A percentile compares a stretch with the other conserved stretches of the same genome.
These are phyloP conservation scores for Fusarium nurragi DNA, from an alignment of 2,329 filamentous ascomycete genomes.

Conservation along the genomic window DNA sequence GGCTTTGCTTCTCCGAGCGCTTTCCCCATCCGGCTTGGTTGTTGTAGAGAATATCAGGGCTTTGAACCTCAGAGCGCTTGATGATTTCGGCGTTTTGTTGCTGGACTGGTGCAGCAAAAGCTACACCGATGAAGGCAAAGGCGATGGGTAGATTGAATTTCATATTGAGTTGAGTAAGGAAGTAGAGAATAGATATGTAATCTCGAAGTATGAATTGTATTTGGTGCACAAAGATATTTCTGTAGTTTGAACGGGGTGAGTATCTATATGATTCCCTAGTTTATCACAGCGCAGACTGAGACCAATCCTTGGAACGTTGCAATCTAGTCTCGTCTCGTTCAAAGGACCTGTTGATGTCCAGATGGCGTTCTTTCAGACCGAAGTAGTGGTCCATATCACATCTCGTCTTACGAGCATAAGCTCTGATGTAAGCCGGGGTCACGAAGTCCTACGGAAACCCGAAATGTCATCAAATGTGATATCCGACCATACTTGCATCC, in stretches of 20 bases:
- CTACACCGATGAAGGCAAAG: background rate
- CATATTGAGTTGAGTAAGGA: background rate
- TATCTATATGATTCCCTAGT: background rate
- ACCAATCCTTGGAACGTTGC: background rate
- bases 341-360: background rate
- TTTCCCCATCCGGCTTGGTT: conserved; percentile 6
- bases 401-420: background rate
- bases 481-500: background rate
- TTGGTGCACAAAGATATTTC: background rate
- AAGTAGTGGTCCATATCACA: background rate
- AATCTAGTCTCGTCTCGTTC: background rate
- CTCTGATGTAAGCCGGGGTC: background rate
- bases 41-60: conserved; percentile 8
- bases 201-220: background rate
- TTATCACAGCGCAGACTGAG: background rate
- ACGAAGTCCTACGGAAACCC: background rate
- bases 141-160: background rate
- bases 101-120: background rate
- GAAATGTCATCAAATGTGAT: background rate
- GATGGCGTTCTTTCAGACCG: too few species aligned
- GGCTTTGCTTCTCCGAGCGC: background rate
- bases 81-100: background rate
- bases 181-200: background rate
- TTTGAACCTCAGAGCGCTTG: conserved; percentile 8
- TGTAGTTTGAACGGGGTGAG: background rate